Evolutionary conservation across 2,329 filamentous ascomycete genomes (phyloP).

Genomic region (Gaeumannomyces sp.): DNA sequence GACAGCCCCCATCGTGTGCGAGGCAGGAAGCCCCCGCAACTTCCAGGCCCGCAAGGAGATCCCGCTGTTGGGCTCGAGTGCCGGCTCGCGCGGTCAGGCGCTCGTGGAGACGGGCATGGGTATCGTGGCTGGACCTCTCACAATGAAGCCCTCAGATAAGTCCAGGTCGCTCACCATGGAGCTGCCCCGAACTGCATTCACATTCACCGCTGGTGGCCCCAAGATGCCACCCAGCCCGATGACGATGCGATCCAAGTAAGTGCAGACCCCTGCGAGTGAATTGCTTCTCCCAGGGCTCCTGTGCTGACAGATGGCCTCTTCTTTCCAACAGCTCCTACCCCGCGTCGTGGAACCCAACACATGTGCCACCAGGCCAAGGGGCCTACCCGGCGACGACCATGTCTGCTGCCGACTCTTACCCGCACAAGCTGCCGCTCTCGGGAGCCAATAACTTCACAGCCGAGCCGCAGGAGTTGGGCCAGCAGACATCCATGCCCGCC

Average conservation of each 20-base stretch:
- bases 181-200: constrained; percentile 50
- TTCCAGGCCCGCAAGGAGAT: constrained; percentile 94
- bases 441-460: constrained; percentile 40
- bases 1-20: constrained; percentile 88
- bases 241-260: constrained; percentile 54
- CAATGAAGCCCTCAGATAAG: constrained; percentile 51
- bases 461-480: constrained; percentile 45
- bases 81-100: constrained; percentile 71
- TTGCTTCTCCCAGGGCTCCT: neutral
- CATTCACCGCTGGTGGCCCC: constrained; percentile 42
- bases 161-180: constrained; percentile 47
- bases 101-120: constrained; percentile 57
- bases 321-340: constrained; percentile 45
- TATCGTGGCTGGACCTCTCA: constrained; percentile 51
- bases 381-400: constrained; percentile 45
- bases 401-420: constrained; percentile 39
- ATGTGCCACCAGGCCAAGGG: constrained; percentile 28
- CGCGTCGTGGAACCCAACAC: constrained; percentile 46
- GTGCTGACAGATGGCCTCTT: neutral
- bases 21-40: constrained; percentile 85
- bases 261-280: constrained; percentile 14
- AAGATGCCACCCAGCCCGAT: constrained; percentile 49
- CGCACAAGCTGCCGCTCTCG: constrained; percentile 44
- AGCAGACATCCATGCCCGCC: constrained; percentile 47
- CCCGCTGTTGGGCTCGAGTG: constrained; percentile 71